Evolutionary conservation across 2,329 filamentous ascomycete species (phyloP), one percentile per base, ranked within the genome.

Genomic region (Pseudohalonectria lignicola): DNA sequence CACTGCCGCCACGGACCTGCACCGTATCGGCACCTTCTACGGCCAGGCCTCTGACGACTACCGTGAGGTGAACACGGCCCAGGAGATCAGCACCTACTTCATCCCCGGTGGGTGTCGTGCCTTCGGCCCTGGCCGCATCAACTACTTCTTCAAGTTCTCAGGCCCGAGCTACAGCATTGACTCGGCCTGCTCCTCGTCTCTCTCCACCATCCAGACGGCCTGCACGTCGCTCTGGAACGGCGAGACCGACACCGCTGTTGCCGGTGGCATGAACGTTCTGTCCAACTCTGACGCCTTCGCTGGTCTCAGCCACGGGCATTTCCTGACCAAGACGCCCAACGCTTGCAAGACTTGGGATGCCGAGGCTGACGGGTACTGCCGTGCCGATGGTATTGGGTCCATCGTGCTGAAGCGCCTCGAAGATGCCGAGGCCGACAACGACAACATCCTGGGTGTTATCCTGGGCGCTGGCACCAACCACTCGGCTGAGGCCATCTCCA

Each of bases 11-110:
- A 83, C 78, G 1, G 71, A 74, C 3, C 45, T 50, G 0, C 48
- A 62, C n/a, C 57, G 66, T 0, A 76, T 86, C 26, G 83, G 82
- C 28, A 80, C 77, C 0, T 88, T 83, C 51, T 86, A 84, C 44
- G 84, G 82, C 19, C 76, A 82, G 51, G 82, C 82, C 2, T 84
- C 79, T 37, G 80, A 87, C 44, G 84, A 88, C 52, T 88, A 79
- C 71, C 70, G 79, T 60, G 83, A 87, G 52, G 72, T 83, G 41
- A 87, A 87, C 52, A 75, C 73, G 9, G 73, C 74, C 0, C 78
- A 87, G 50, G 76, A 83, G 5, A 63, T 76, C n/a, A 64, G 66
- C 39, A 73, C 69, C 0, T 74, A 76, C 48, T 71, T 57, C 46
- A 68, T 76, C 32, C 64, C 71, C 0, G 69, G 69, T 16, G 62